These are phyloP conservation scores for Heterobasidion annosum DNA, from an alignment of 1,284 basidiomycete species.

Conservation along the genomic window DNA sequence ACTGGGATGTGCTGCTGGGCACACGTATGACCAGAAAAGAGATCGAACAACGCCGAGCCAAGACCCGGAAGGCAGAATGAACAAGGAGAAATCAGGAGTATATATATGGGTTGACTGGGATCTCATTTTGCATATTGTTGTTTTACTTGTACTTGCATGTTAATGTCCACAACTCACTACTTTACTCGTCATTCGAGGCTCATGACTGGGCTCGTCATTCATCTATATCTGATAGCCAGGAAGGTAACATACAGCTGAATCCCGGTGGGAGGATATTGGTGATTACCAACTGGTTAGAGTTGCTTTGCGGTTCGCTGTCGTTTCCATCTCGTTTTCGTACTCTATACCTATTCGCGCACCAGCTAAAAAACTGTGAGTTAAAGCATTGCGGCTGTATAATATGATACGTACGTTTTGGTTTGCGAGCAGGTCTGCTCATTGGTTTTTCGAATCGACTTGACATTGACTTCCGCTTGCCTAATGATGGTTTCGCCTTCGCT, in stretches of 20 bases:
- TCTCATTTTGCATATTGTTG: not conserved
- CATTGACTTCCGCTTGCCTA: constrained; percentile 11
- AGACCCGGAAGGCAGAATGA: constrained; percentile 4
- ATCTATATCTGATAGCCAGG: too few relatives aligned
- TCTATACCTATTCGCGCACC: constrained; percentile 12
- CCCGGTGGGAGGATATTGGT: too few relatives aligned
- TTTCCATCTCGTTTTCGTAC: constrained; percentile 6
- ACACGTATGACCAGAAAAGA: constrained; percentile 76
- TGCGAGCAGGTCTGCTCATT: not conserved
- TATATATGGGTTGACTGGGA: not conserved
- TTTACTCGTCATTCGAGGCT: not conserved
- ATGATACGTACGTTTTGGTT: constrained; percentile 11
- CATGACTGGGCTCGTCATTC: not conserved
- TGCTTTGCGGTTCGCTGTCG: not conserved
- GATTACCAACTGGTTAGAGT: constrained; percentile 4
- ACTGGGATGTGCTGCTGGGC: constrained; percentile 77
- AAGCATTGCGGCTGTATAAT: not conserved
- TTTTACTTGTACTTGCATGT: not conserved
- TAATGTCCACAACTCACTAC: not conserved
- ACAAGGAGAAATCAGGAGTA: not conserved
- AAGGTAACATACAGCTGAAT: too few relatives aligned
- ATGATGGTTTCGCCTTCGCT: constrained; percentile 6
- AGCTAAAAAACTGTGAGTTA: constrained; percentile 1
- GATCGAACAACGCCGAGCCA: constrained; percentile 33
- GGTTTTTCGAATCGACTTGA: not conserved